phyloP scores from a whole-genome alignment of 371 early-diverging fungal genomes.

The Circinella minor region DNA sequence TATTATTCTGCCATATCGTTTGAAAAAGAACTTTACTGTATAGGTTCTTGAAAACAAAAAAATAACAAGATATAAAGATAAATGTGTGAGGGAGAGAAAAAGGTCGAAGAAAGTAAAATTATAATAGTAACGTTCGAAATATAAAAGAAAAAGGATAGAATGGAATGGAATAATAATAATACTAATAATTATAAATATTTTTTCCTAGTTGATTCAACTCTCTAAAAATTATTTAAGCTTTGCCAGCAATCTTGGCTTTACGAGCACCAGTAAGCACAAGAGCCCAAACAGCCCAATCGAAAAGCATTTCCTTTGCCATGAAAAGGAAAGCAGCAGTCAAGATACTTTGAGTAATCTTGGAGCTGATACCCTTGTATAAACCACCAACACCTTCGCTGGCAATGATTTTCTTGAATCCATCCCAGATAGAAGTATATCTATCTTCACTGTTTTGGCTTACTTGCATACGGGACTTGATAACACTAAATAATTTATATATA shows the following conservation, averaged over 20 bases:
- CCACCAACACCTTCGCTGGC: conserved; percentile 82
- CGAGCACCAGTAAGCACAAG: conserved; percentile 61
- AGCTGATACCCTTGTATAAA: conserved; percentile 90
- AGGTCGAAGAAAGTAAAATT: no score
- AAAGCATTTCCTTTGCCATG: conserved; percentile 87
- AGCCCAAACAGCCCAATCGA: conserved; percentile 73
- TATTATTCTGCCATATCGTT: no score
- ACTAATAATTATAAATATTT: no score
- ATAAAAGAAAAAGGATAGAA: no score
- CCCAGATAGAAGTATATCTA: conserved; percentile 81
- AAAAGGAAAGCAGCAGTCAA: conserved; percentile 93
- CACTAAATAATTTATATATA: conserved; percentile 39
- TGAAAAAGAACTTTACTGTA: no score
- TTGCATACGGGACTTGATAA: conserved; percentile 97
- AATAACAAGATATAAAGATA: no score
- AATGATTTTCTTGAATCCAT: conserved; percentile 92
- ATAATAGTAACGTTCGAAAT: no score
- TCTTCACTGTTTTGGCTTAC: conserved; percentile 78
- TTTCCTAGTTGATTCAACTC: background rate
- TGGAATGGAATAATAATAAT: no score
- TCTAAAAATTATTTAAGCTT: conserved; percentile 17
- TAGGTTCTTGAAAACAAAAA: no score
- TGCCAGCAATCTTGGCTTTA: conserved; percentile 38
- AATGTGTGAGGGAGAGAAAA: no score
- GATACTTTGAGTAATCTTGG: conserved; percentile 91